Evolutionary conservation across 257 asterid species (phyloP).

Genomic region (Perilla frutescens): DNA sequence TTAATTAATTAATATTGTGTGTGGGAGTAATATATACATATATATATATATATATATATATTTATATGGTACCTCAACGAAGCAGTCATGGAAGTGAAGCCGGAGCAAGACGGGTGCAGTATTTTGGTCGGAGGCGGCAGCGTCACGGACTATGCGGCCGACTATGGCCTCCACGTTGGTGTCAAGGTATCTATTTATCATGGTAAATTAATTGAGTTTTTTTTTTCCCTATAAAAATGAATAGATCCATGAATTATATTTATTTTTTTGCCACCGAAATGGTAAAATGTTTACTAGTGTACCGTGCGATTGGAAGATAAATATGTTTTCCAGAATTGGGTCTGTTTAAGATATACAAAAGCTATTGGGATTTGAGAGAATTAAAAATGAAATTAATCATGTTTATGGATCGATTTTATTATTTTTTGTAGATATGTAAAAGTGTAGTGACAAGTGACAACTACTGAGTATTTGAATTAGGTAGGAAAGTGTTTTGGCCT

Average conservation of each 20-base stretch:
- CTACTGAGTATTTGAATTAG: not conserved
- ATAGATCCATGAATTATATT: too few relatives aligned
- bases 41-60: too few relatives aligned
- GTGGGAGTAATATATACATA: too few relatives aligned
- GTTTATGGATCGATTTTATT: not conserved
- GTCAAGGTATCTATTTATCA: too few relatives aligned
- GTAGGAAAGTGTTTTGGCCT: not conserved
- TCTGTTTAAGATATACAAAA: not conserved
- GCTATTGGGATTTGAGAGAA: not conserved
- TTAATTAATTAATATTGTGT: too few relatives aligned
- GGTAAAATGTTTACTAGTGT: not conserved
- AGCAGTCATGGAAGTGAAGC: conserved; percentile 95
- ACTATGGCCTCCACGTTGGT: conserved; percentile 64
- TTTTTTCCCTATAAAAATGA: too few relatives aligned
- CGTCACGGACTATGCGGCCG: conserved; percentile 55
- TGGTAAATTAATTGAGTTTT: too few relatives aligned
- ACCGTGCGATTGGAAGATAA: not conserved
- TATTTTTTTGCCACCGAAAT: not conserved
- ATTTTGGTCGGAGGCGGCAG: conserved; percentile 47
- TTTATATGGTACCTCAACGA: conserved; percentile 56
- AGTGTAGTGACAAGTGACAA: not conserved
- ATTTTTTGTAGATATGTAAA: not conserved
- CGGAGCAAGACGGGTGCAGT: conserved; percentile 64
- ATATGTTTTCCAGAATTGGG: not conserved
- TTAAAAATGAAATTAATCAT: not conserved